Base-by-base conservation (phyloP, 768 basidiomycete species). In the Lentinula aciculospora region DNA sequence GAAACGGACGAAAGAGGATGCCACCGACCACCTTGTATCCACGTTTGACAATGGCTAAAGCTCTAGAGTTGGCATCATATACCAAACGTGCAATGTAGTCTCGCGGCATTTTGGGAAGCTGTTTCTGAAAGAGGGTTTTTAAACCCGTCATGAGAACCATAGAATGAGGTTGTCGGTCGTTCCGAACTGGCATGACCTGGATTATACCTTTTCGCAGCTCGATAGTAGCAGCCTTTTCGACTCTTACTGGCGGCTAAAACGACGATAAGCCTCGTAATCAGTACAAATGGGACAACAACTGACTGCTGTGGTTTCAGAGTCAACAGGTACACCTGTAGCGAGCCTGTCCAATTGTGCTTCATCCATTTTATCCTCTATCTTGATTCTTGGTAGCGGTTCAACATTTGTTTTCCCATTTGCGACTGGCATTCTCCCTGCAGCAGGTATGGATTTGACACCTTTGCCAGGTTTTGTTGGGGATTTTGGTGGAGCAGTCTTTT, bases 71-170 rank as follows among this genome's bases (percentile, higher is more conserved):
- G 37, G 79, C 75, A 68, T 98, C 97, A 63, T 92, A 92, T 1
- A 98, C 96, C 27, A 98, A 81, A 23, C 97, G 84, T 3, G 97
- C 92, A 63, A 99, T 98, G 68, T 99, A 99, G 68, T 98, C 97
- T 66, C 94, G 80, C 12, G 97, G 97, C 97, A 99, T 98, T 72
- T 98, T 98, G 6, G 97, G 97, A 1, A 99, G 74, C 70, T 99
- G 97, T 63, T 92, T 91, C 67, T 97, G 96, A 67, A 99, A 98
- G 15, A 98, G 84, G 8, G 92, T 94, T 73, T 98, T 98, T 58
- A 98, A 77, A n/a, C 93, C 92, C 3, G 94, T 93, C 54, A 98
- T 81, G 58, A 98, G 85, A 56, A 98, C 82, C 27, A 88, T 74
- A 2, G 92, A 92, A 29, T 85, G 83, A 2, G 89, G 84, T 45